phyloP scores from a whole-genome alignment of 768 basidiomycete genomes.

The Amanita phalloides region DNA sequence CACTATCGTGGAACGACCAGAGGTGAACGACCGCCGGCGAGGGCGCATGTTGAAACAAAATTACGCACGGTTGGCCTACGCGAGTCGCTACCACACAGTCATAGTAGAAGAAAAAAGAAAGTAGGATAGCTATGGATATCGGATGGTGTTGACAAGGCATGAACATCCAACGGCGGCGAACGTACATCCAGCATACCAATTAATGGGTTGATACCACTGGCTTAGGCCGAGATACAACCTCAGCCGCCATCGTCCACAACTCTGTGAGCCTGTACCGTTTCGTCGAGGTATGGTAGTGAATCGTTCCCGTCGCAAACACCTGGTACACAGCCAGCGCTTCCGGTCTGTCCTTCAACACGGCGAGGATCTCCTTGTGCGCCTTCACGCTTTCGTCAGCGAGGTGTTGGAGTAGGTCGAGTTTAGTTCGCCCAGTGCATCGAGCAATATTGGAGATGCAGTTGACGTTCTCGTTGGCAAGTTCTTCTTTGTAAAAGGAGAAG shows the following conservation, averaged over 20 bases:
- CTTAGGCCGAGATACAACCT: too few relatives aligned
- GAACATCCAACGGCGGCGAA: too few relatives aligned
- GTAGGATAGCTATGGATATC: too few relatives aligned
- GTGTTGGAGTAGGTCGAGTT: neutral
- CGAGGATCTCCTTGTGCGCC: neutral
- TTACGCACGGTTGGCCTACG: too few relatives aligned
- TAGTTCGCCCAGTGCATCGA: neutral
- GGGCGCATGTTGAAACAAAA: too few relatives aligned
- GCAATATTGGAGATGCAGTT: conserved; percentile 5
- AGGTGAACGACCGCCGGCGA: too few relatives aligned
- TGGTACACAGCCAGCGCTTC: neutral
- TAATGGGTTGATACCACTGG: too few relatives aligned
- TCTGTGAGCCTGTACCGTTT: conserved; percentile 1
- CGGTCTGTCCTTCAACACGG: neutral
- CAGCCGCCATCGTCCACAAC: neutral
- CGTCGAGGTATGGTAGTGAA: neutral
- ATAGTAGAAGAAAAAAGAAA: too few relatives aligned
- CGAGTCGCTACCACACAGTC: too few relatives aligned
- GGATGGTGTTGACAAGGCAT: too few relatives aligned
- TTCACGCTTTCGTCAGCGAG: neutral
- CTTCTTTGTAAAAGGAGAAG: conserved; percentile 6
- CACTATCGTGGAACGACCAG: too few relatives aligned
- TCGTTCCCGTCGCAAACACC: neutral
- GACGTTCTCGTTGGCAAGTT: neutral
- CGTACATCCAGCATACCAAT: too few relatives aligned